Evolutionary conservation across 495 filamentous ascomycete species (phyloP).

Genomic region (Peziza echinospora): DNA sequence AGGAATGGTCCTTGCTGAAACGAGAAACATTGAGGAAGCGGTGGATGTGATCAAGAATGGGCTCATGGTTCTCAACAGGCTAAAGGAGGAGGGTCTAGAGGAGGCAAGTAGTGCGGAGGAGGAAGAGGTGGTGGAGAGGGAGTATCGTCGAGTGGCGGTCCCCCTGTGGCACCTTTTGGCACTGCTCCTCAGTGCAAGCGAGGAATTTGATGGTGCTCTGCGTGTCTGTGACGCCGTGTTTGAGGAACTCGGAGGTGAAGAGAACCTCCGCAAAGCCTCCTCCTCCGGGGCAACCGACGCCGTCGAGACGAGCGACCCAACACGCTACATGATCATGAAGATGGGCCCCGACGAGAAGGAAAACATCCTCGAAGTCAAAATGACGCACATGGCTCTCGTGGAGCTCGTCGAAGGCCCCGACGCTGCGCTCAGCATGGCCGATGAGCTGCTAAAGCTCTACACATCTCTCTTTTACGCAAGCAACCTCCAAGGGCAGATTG

Average conservation of each 20-base stretch:
- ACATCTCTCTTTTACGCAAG: conserved; percentile 26
- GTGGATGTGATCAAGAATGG: conserved; percentile 53
- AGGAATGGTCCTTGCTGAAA: conserved; percentile 59
- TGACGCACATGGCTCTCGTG: conserved; percentile 71
- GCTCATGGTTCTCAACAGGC: conserved; percentile 19
- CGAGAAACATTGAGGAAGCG: conserved; percentile 49
- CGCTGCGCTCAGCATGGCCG: conserved; percentile 60
- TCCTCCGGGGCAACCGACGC: conserved; percentile 13
- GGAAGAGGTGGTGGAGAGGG: conserved; percentile 18
- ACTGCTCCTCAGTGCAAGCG: conserved; percentile 61
- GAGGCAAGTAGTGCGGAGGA: conserved; percentile 6
- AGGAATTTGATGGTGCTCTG: conserved; percentile 60
- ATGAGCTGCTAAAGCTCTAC: conserved; percentile 66
- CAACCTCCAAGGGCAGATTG: not conserved
- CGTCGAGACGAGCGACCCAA: conserved; percentile 22
- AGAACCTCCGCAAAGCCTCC: conserved; percentile 28
- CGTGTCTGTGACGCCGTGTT: conserved; percentile 74
- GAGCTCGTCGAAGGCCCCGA: conserved; percentile 65
- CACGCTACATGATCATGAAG: conserved; percentile 10
- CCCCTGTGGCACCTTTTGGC: conserved; percentile 73
- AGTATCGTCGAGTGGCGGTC: conserved; percentile 34
- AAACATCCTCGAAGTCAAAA: conserved; percentile 67
- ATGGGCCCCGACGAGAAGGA: conserved; percentile 40
- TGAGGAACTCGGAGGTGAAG: conserved; percentile 44
- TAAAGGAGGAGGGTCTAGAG: conserved; percentile 19